Evolutionary conservation across 139 green algal species (phyloP).

Genomic region (Haematococcus lacustris): DNA sequence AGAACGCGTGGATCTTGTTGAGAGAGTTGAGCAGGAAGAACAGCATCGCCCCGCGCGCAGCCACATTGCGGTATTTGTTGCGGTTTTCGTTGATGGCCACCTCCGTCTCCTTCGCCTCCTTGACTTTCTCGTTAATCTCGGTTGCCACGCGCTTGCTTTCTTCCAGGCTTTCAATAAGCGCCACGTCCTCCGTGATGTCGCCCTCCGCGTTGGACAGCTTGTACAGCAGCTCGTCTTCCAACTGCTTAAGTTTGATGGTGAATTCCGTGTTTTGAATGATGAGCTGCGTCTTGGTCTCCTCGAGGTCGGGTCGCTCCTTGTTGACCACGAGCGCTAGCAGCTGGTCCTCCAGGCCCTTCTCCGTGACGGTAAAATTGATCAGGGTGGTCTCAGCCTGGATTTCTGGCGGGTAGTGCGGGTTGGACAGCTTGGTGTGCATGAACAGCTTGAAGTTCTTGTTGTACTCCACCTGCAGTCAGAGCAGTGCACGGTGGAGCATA

Average conservation of each 20-base stretch:
- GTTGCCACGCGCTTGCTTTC: slow-evolving; percentile 75
- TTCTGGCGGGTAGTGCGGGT: slow-evolving; percentile 81
- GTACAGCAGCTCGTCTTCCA: slow-evolving; percentile 72
- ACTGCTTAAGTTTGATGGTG: slow-evolving; percentile 85
- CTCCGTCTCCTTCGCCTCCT: slow-evolving; percentile 66
- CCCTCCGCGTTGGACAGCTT: slow-evolving; percentile 81
- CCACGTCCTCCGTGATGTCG: slow-evolving; percentile 86
- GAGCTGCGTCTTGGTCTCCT: slow-evolving; percentile 83
- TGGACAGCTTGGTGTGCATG: slow-evolving; percentile 87
- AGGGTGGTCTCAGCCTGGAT: slow-evolving; percentile 83
- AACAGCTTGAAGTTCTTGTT: slow-evolving; percentile 81
- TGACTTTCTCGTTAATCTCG: slow-evolving; percentile 69
- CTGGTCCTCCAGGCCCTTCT: slow-evolving; percentile 78
- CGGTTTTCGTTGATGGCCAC: slow-evolving; percentile 67
- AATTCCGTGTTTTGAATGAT: slow-evolving; percentile 87
- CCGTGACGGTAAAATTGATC: slow-evolving; percentile 85
- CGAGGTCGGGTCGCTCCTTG: slow-evolving; percentile 80
- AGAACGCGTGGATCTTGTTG: slow-evolving; percentile 87
- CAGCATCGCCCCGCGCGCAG: slow-evolving; percentile 64
- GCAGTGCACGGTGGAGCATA: no score
- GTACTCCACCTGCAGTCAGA: no score
- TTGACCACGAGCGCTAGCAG: slow-evolving; percentile 81
- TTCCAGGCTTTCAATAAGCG: slow-evolving; percentile 81
- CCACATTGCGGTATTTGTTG: slow-evolving; percentile 72
- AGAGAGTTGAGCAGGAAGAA: slow-evolving; percentile 86